A percentile compares a stretch with the other conserved stretches of the same genome.
These are phyloP conservation scores for Didymella keratinophila DNA, from an alignment of 2,329 filamentous ascomycete species.

Conservation along the genomic window DNA sequence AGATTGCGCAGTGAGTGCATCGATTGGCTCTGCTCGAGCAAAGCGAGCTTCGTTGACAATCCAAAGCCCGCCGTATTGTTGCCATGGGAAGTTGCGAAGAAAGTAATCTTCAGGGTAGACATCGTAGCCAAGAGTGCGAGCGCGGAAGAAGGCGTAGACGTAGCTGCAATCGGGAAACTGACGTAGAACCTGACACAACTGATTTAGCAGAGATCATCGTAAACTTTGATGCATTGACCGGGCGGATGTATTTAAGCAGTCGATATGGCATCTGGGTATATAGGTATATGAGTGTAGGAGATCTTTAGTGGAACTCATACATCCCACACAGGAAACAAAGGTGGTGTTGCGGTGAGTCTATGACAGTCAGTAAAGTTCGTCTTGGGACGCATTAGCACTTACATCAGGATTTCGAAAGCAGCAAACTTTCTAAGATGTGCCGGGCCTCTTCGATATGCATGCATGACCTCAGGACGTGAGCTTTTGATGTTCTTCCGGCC, in stretches of 20 bases:
- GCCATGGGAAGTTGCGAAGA: conserved; percentile 50
- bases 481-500: conserved; percentile 56
- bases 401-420: conserved; percentile 83
- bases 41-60: conserved; percentile 50
- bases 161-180: conserved; percentile 49
- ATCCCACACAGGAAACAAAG: conserved; percentile 52
- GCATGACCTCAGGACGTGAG: conserved; percentile 64
- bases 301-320: conserved; percentile 41
- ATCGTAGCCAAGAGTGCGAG: conserved; percentile 48
- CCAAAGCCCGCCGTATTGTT: conserved; percentile 50
- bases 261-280: neutral
- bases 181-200: conserved; percentile 42
- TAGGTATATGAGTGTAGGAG: conserved; percentile 1
- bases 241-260: neutral
- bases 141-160: conserved; percentile 51
- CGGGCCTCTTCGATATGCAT: conserved; percentile 72
- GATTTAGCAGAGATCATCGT: conserved; percentile 33
- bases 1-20: conserved; percentile 34
- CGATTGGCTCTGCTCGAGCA: conserved; percentile 39
- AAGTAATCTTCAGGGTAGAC: conserved; percentile 52
- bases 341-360: conserved; percentile 49
- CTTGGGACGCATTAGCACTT: conserved; percentile 41
- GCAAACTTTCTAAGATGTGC: conserved; percentile 73
- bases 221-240: neutral
- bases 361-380: conserved; percentile 13